These are phyloP conservation scores for Suillus paluster DNA, from an alignment of 768 basidiomycete genomes.

Conservation along the genomic window DNA sequence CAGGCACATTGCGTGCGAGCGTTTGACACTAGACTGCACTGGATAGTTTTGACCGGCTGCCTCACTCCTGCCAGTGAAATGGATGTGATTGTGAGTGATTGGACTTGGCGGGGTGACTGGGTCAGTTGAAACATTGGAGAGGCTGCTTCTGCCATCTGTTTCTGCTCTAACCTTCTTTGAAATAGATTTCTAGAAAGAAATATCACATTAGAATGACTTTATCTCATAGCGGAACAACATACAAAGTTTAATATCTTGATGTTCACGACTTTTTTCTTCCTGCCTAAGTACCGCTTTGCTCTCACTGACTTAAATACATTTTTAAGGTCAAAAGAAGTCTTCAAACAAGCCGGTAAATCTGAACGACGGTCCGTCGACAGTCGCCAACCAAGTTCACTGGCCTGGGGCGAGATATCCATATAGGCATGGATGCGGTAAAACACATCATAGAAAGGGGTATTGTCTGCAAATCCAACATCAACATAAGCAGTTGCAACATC, in stretches of 20 bases:
- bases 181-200: neutral
- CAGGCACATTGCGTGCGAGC: neutral
- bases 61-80: neutral
- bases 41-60: neutral
- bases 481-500: neutral
- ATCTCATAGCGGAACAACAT: too few species aligned
- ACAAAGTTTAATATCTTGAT: neutral
- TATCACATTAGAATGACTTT: too few species aligned
- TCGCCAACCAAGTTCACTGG: neutral
- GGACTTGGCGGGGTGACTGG: too few species aligned
- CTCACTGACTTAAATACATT: neutral
- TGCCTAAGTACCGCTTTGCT: neutral
- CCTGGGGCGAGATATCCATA: neutral
- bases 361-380: neutral
- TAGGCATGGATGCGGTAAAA: neutral
- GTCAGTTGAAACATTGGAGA: too few species aligned
- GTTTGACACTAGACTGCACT: neutral
- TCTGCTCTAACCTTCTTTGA: too few species aligned
- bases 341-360: neutral
- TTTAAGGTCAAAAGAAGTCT: neutral
- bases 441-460: neutral
- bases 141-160: too few species aligned
- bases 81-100: too few species aligned
- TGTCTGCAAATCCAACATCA: neutral
- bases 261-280: neutral